phyloP scores from a whole-genome alignment of 2,329 filamentous ascomycete genomes.

The Tympanopsis confertula region DNA sequence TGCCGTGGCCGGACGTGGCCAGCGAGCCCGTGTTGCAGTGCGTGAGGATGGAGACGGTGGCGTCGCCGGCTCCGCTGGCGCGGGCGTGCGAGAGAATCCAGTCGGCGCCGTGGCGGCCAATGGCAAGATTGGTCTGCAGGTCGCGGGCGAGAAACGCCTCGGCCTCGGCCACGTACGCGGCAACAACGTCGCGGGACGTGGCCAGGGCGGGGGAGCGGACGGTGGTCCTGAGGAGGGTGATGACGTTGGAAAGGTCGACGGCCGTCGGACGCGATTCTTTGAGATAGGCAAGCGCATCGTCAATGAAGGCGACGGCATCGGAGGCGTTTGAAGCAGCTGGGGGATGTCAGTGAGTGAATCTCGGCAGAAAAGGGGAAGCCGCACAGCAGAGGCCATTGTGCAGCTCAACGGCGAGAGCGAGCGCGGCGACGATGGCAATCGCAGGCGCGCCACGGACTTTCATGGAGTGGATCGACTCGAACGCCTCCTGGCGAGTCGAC shows the following conservation, averaged over 20 bases:
- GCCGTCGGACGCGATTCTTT: conserved; percentile 85
- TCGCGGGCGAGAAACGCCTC: conserved; percentile 82
- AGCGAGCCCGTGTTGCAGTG: conserved; percentile 98
- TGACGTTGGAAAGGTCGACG: conserved; percentile 87
- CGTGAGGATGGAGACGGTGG: conserved; percentile 70
- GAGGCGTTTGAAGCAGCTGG: conserved; percentile 28
- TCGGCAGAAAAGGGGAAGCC: conserved; percentile 9
- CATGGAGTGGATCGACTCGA: conserved; percentile 75
- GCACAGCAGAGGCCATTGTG: conserved; percentile 36
- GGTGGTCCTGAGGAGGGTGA: conserved; percentile 61
- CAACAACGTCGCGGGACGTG: conserved; percentile 32
- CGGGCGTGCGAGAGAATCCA: conserved; percentile 61
- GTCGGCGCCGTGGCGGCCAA: conserved; percentile 70
- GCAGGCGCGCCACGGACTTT: conserved; percentile 64
- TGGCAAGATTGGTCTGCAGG: conserved; percentile 73
- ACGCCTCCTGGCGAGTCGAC: conserved; percentile 61
- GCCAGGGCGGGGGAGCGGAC: conserved; percentile 36
- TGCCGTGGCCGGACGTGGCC: conserved; percentile 94
- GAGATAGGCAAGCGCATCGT: conserved; percentile 71
- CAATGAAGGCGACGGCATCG: conserved; percentile 61
- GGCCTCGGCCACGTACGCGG: conserved; percentile 66
- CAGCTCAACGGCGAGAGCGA: conserved; percentile 79
- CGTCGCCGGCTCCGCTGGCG: conserved; percentile 26
- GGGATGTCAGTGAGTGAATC: conserved; percentile 11
- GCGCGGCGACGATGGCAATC: conserved; percentile 92